Evolutionary conservation across 495 filamentous ascomycete species (phyloP).

Genomic region (Penicillium longicatenatum): DNA sequence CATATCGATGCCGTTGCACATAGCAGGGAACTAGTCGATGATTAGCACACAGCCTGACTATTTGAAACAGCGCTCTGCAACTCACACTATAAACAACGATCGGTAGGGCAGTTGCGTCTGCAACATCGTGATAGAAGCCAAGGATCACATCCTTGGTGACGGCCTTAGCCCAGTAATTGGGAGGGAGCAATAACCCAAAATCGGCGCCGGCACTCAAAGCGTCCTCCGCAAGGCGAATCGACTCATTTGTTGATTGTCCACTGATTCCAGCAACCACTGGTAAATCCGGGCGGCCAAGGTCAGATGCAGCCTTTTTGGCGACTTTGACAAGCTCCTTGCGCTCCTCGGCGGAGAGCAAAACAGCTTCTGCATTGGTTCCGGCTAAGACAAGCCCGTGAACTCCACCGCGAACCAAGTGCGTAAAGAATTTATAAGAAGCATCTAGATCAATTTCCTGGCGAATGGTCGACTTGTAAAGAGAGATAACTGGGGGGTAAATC

Average conservation of each 20-base stretch:
- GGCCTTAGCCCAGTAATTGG: conserved; percentile 59
- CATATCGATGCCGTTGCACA: conserved; percentile 67
- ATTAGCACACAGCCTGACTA: not conserved
- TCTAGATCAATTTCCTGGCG: conserved; percentile 45
- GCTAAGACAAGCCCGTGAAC: conserved; percentile 57
- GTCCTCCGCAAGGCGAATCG: conserved; percentile 63
- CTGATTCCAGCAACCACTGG: conserved; percentile 61
- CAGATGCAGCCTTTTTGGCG: conserved; percentile 50
- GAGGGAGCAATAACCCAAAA: conserved; percentile 58
- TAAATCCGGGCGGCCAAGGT: conserved; percentile 58
- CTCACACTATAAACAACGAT: conserved; percentile 59
- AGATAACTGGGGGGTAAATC: conserved; percentile 44
- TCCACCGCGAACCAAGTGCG: conserved; percentile 28
- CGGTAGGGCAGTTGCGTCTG: conserved; percentile 48
- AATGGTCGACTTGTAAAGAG: conserved; percentile 34
- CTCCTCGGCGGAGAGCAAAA: conserved; percentile 57
- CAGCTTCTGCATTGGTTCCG: conserved; percentile 62
- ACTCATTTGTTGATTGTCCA: conserved; percentile 62
- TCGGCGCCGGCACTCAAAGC: conserved; percentile 54
- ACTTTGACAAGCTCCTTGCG: conserved; percentile 46
- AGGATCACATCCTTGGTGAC: conserved; percentile 57
- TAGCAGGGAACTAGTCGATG: conserved; percentile 56
- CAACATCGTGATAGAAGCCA: conserved; percentile 59
- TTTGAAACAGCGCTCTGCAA: not conserved
- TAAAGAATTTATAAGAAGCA: conserved; percentile 39